These are phyloP conservation scores for Alternaria sp. DNA, from an alignment of 2,329 filamentous ascomycete genomes.

Conservation along the genomic window DNA sequence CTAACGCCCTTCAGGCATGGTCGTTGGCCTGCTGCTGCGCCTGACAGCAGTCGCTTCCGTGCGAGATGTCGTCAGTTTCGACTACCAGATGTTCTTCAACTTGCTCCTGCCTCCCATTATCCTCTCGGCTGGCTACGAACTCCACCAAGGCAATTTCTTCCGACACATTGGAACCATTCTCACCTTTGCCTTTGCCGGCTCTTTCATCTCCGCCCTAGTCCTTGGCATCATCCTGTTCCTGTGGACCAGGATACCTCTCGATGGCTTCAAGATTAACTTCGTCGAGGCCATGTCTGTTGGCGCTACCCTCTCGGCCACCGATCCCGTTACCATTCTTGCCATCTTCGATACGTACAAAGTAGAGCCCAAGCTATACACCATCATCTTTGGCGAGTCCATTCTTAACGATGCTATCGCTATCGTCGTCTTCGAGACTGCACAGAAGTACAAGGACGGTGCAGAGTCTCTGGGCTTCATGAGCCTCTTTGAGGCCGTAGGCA, in stretches of 20 bases:
- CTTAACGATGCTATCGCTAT: constrained; percentile 98
- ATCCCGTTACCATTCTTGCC: constrained; percentile 95
- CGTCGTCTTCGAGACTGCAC: constrained; percentile 96
- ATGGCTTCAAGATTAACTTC: constrained; percentile 85
- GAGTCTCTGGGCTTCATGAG: constrained; percentile 75
- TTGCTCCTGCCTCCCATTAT: constrained; percentile 98
- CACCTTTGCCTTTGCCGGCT: constrained; percentile 96
- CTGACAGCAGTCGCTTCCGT: constrained; percentile 82
- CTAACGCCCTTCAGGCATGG: constrained; percentile 73
- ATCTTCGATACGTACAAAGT: constrained; percentile 99
- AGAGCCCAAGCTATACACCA: constrained; percentile 96
- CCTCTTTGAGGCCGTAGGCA: constrained; percentile 87
- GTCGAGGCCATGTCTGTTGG: constrained; percentile 97
- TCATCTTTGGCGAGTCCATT: constrained; percentile 98
- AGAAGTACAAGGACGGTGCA: constrained; percentile 82
- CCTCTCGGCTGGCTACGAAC: constrained; percentile 92
- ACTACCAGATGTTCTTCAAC: constrained; percentile 99
- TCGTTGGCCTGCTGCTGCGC: constrained; percentile 86
- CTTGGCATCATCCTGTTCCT: constrained; percentile 87
- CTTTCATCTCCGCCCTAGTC: constrained; percentile 95
- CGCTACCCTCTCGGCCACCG: constrained; percentile 93
- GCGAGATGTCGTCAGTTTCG: constrained; percentile 90
- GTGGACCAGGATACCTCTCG: constrained; percentile 85
- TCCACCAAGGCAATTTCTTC: constrained; percentile 99
- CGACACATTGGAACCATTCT: constrained; percentile 96